These are phyloP conservation scores for Phialophora chinensis DNA, from an alignment of 2,329 filamentous ascomycete genomes.

Conservation along the genomic window DNA sequence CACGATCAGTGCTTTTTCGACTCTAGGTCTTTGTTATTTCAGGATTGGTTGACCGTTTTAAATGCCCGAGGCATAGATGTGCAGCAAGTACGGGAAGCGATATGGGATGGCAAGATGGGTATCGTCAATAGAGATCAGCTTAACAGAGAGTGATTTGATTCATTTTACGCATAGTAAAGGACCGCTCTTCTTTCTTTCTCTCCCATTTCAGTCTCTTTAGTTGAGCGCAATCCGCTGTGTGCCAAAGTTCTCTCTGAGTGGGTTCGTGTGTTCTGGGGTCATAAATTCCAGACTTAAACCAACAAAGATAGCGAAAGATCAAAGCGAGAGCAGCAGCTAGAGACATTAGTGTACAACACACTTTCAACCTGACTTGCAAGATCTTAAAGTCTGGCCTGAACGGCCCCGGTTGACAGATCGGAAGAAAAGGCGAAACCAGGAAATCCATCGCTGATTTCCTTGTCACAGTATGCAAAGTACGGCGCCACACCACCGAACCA, in stretches of 20 bases:
- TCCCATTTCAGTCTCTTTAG: not conserved
- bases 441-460: constrained; percentile 26
- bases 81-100: constrained; percentile 44
- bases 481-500: constrained; percentile 28
- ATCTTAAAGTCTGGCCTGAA: constrained; percentile 11
- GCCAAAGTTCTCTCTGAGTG: not conserved
- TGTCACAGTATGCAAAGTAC: constrained; percentile 23
- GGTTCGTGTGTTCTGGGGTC: not conserved
- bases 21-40: constrained; percentile 66
- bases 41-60: constrained; percentile 64
- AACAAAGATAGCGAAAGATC: not conserved
- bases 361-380: not conserved
- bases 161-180: not conserved
- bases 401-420: constrained; percentile 5
- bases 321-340: not conserved
- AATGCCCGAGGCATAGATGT: constrained; percentile 60
- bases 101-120: constrained; percentile 31
- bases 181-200: not conserved
- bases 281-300: not conserved
- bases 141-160: not conserved
- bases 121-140: constrained; percentile 15
- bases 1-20: constrained; percentile 68
- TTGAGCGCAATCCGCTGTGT: not conserved
- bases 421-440: constrained; percentile 25
- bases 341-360: not conserved